These are phyloP conservation scores for Hemerocallis citrina DNA, from an alignment of 106 monocot species.

Conservation along the genomic window DNA sequence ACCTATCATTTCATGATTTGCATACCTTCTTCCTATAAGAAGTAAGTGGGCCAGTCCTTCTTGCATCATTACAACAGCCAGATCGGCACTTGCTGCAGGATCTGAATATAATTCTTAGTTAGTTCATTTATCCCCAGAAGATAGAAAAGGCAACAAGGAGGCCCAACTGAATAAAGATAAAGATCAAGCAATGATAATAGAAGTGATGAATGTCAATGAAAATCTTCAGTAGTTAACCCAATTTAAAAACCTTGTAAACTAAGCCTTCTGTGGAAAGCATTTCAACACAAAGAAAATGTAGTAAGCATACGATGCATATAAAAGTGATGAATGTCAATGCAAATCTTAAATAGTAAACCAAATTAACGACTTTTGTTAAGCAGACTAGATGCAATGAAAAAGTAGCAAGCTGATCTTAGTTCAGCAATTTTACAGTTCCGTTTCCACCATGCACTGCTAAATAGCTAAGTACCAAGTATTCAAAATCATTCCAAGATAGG, in stretches of 20 bases:
- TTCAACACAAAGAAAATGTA: background rate
- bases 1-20: background rate
- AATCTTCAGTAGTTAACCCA: background rate
- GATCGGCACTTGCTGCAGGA: conserved; percentile 97
- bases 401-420: too few relatives aligned
- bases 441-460: too few relatives aligned
- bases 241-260: background rate
- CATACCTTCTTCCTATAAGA: conserved; percentile 88
- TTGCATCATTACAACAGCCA: conserved; percentile 96
- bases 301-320: background rate
- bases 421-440: background rate
- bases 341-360: background rate
- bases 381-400: too few relatives aligned
- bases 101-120: conserved; percentile 36
- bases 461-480: background rate
- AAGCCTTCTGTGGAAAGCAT: background rate
- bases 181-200: background rate
- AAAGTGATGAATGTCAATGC: background rate
- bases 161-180: background rate
- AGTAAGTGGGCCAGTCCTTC: conserved; percentile 92
- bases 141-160: too few relatives aligned
- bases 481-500: background rate
- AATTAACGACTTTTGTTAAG: too few relatives aligned
- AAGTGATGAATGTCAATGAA: background rate
- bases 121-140: too few relatives aligned